phyloP scores from a whole-genome alignment of 1,284 basidiomycete genomes.

The Heterobasidion annosum region DNA sequence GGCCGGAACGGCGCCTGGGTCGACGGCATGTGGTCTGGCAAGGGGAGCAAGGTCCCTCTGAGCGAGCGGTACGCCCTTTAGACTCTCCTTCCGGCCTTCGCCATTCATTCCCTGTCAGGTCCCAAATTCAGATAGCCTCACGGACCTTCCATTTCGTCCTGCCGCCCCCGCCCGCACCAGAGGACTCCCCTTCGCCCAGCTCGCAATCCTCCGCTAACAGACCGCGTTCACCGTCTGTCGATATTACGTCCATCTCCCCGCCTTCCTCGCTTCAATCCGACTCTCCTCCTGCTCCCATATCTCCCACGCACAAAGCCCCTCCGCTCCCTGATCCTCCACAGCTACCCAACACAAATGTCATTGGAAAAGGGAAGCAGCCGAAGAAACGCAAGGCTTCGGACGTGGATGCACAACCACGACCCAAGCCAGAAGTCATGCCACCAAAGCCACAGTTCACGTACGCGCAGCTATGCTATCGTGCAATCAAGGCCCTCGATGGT shows the following conservation, averaged over 20 bases:
- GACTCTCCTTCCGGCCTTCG: not conserved
- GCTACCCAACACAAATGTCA: constrained; percentile 54
- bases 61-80: constrained; percentile 59
- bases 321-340: constrained; percentile 24
- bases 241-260: constrained; percentile 73
- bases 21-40: constrained; percentile 90
- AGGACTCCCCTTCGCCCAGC: constrained; percentile 69
- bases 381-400: constrained; percentile 56
- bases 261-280: constrained; percentile 71
- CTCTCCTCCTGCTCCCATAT: constrained; percentile 44
- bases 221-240: constrained; percentile 55
- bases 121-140: constrained; percentile 97
- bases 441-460: constrained; percentile 73
- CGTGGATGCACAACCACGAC: constrained; percentile 39
- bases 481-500: constrained; percentile 71
- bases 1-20: constrained; percentile 98
- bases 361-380: constrained; percentile 33
- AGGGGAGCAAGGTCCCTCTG: constrained; percentile 78
- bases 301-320: constrained; percentile 20
- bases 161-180: constrained; percentile 63
- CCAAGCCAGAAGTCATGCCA: constrained; percentile 66
- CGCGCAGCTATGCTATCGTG: constrained; percentile 71
- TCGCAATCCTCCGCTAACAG: constrained; percentile 55
- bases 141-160: constrained; percentile 96
- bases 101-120: constrained; percentile 39